phyloP scores from a whole-genome alignment of 148 eudicot species.

The Fagopyrum esculentum region DNA sequence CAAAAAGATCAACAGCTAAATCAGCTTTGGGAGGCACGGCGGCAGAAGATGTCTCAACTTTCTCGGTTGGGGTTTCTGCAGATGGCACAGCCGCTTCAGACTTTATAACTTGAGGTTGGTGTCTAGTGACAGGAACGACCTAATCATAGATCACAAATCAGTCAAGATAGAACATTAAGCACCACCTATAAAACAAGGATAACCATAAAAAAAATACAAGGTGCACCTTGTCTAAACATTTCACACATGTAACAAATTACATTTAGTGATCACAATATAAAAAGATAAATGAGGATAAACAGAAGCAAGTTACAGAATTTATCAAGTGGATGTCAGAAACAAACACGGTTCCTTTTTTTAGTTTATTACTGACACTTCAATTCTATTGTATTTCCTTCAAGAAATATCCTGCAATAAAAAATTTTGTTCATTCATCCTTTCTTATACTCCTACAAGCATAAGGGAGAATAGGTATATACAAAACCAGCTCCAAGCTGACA shows the following conservation, averaged over 20 bases:
- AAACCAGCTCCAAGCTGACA: neutral
- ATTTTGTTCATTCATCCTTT: neutral
- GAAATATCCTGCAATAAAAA: neutral
- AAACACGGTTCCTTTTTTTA: neutral
- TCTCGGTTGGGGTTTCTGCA: slow-evolving; percentile 42
- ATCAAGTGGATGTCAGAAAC: neutral
- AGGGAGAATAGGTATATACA: neutral
- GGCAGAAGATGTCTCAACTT: slow-evolving; percentile 28
- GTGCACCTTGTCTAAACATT: neutral
- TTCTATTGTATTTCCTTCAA: neutral
- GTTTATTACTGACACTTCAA: neutral
- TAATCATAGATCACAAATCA: slow-evolving; percentile 22
- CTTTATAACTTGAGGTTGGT: slow-evolving; percentile 42
- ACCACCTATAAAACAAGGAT: neutral
- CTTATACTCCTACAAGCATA: neutral
- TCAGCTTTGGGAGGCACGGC: slow-evolving; percentile 68
- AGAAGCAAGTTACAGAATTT: neutral
- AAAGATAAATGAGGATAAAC: neutral
- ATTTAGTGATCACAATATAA: neutral
- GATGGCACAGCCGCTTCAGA: slow-evolving; percentile 35
- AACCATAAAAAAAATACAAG: neutral
- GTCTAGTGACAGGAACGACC: slow-evolving; percentile 38
- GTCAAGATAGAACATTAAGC: neutral
- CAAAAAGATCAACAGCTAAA: slow-evolving; percentile 81
- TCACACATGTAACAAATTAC: neutral